Conservation (phyloP, 805 yeast genomes). For the Osmozyma mogii region DNA sequence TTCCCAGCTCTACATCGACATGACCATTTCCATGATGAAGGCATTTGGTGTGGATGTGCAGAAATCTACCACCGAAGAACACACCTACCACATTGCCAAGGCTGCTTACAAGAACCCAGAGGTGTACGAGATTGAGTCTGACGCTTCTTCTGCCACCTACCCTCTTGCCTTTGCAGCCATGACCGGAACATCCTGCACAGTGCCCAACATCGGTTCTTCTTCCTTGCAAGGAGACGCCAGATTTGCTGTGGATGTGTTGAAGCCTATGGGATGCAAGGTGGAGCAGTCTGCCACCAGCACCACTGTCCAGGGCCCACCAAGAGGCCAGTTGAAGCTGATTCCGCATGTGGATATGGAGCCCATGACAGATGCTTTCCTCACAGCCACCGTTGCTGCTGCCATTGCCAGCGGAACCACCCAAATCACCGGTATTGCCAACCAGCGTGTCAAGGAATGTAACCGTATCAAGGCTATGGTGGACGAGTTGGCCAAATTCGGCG, state of each 20-base stretch:
- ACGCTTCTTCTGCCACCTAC: conserved; percentile 96
- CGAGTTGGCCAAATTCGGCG: conserved; percentile 87
- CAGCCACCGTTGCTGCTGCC: conserved; percentile 98
- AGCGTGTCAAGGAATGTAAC: conserved; percentile 95
- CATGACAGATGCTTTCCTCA: conserved; percentile 97
- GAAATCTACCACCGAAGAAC: conserved; percentile 58
- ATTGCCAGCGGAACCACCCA: conserved; percentile 43
- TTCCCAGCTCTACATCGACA: conserved; percentile 90
- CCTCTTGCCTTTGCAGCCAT: conserved; percentile 97
- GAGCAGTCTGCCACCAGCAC: conserved; percentile 78
- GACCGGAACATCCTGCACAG: conserved; percentile 85
- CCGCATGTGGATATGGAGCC: conserved; percentile 94
- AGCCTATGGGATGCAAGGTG: conserved; percentile 93
- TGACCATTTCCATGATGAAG: conserved; percentile 95
- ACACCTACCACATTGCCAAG: conserved; percentile 86
- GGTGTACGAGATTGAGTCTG: conserved; percentile 88
- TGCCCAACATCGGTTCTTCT: conserved; percentile 87
- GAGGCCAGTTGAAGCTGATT: conserved; percentile 61
- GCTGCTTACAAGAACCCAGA: conserved; percentile 74
- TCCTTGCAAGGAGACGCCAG: conserved; percentile 97
- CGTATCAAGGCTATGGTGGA: conserved; percentile 91
- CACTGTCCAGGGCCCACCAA: conserved; percentile 83
- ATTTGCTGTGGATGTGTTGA: conserved; percentile 86
- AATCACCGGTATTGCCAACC: conserved; percentile 95
- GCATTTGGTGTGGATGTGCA: conserved; percentile 77